Conservation (phyloP, 2,329 filamentous ascomycete genomes). For the Fusarium sp. region DNA sequence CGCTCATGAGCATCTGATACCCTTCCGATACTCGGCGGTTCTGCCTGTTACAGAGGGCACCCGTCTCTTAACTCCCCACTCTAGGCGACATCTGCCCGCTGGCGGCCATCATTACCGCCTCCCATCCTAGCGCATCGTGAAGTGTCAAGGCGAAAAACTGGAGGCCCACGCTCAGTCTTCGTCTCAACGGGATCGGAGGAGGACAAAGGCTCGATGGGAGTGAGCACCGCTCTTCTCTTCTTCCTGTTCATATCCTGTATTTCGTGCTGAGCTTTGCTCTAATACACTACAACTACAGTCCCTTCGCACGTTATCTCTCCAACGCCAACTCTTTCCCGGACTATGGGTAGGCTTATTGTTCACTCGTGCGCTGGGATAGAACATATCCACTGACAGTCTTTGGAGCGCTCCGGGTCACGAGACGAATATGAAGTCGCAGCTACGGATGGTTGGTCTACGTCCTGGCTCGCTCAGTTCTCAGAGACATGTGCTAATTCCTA, state of each 20-base stretch:
- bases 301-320: constrained; percentile 51
- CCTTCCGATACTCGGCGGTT: constrained; percentile 1
- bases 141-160: constrained; percentile 44
- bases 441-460: constrained; percentile 41
- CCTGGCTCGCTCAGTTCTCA: neutral
- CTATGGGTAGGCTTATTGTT: constrained; percentile 53
- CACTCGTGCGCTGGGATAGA: constrained; percentile 13
- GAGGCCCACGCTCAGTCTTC: constrained; percentile 41
- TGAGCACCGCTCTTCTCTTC: constrained; percentile 39
- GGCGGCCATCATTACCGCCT: constrained; percentile 24
- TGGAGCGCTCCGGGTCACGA: constrained; percentile 44
- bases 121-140: constrained; percentile 32
- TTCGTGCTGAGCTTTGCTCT: constrained; percentile 24
- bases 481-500: constrained; percentile 18
- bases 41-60: constrained; percentile 1
- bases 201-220: constrained; percentile 48
- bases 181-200: constrained; percentile 35
- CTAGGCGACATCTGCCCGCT: constrained; percentile 10
- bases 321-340: constrained; percentile 54
- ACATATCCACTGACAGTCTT: constrained; percentile 33
- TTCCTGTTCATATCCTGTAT: constrained; percentile 4
- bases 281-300: constrained; percentile 38
- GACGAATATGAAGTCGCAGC: constrained; percentile 22
- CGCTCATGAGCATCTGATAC: constrained; percentile 1
- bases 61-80: neutral